Evolutionary conservation across 2,329 filamentous ascomycete genomes (phyloP).

Genomic region (Gaeumannomyces sp.): DNA sequence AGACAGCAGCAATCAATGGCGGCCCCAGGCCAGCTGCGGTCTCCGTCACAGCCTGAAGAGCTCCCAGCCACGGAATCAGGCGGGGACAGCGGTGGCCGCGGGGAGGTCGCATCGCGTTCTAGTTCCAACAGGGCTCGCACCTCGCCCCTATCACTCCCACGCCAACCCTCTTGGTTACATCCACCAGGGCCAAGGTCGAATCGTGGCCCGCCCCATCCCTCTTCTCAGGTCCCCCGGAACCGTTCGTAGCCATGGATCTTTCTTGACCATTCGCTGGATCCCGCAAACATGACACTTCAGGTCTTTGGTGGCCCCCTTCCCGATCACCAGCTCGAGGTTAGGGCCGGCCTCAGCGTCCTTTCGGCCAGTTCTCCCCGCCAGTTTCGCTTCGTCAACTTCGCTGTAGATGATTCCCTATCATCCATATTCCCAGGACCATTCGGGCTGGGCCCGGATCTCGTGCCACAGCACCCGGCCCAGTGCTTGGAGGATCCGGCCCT

Average conservation of each 20-base stretch:
- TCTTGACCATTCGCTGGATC: too few relatives aligned
- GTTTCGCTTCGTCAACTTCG: not conserved
- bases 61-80: too few relatives aligned
- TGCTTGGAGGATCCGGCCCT: too few relatives aligned
- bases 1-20: not conserved
- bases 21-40: too few relatives aligned
- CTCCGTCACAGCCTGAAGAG: too few relatives aligned
- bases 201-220: not conserved
- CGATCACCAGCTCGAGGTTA: conserved; percentile 11
- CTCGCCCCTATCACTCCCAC: not conserved
- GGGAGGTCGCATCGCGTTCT: not conserved
- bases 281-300: conserved; percentile 7
- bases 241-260: too few relatives aligned
- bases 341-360: not conserved
- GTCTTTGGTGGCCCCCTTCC: conserved; percentile 10
- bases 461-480: too few relatives aligned
- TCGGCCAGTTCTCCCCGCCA: not conserved
- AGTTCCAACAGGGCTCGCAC: not conserved
- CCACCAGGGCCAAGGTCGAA: not conserved
- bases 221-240: too few relatives aligned
- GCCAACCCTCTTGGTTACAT: not conserved
- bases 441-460: too few relatives aligned
- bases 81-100: too few relatives aligned
- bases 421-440: not conserved
- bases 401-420: not conserved